phyloP scores from a whole-genome alignment of 2,329 filamentous ascomycete genomes.

The Aspergillus bombycis region DNA sequence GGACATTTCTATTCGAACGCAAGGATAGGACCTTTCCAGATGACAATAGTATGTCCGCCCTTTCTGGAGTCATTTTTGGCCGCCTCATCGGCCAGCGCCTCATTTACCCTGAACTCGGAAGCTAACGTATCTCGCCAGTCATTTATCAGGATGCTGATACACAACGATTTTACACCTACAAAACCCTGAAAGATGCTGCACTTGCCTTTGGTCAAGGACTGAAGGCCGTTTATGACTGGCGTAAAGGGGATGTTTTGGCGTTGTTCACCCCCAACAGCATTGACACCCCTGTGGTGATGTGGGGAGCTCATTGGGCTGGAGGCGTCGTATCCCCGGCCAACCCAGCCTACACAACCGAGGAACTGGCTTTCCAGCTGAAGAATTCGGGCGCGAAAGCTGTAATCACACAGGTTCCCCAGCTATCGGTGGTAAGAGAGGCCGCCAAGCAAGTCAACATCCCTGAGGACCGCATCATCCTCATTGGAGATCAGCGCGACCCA shows the following conservation, averaged over 20 bases:
- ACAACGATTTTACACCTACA: conserved; percentile 69
- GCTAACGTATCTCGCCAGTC: conserved; percentile 52
- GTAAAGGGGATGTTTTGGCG: conserved; percentile 79
- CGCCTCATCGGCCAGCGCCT: neutral
- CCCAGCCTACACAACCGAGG: conserved; percentile 79
- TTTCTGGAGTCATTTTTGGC: neutral
- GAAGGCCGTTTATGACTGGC: conserved; percentile 73
- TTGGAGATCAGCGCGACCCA: conserved; percentile 67
- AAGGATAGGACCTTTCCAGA: conserved; percentile 68
- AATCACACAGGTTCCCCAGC: conserved; percentile 70
- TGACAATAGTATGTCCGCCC: conserved; percentile 64
- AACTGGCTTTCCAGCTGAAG: conserved; percentile 81
- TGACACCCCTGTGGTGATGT: conserved; percentile 76
- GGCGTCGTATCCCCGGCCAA: conserved; percentile 84
- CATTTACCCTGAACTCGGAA: neutral
- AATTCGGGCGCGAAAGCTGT: conserved; percentile 76
- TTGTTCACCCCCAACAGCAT: conserved; percentile 86
- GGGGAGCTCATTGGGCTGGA: conserved; percentile 82
- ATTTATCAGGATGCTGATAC: conserved; percentile 78
- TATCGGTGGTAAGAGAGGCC: conserved; percentile 68
- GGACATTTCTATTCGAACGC: conserved; percentile 75
- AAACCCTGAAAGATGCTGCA: conserved; percentile 66
- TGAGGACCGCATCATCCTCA: conserved; percentile 71
- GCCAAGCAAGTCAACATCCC: conserved; percentile 71
- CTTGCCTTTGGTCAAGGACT: conserved; percentile 80